These are phyloP conservation scores for Chrysophaeum taylorii DNA, from an alignment of 352 stramenopile genomes.

Conservation along the genomic window DNA sequence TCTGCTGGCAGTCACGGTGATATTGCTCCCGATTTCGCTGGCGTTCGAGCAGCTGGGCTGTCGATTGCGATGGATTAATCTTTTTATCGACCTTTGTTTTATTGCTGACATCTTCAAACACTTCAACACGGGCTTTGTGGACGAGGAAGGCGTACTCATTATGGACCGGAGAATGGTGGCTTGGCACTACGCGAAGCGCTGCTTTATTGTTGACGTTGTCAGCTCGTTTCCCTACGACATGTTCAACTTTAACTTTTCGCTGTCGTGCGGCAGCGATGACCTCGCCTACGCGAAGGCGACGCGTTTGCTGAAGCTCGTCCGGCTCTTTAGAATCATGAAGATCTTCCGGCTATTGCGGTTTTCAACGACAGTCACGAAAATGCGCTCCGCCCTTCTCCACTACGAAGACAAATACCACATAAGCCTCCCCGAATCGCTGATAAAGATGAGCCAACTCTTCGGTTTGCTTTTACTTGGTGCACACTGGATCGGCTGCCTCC, in stretches of 20 bases:
- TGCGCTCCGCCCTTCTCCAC: not conserved
- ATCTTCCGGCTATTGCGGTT: slow-evolving; percentile 38
- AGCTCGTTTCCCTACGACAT: slow-evolving; percentile 23
- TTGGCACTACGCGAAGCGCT: slow-evolving; percentile 40
- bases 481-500: slow-evolving; percentile 50
- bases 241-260: slow-evolving; percentile 9
- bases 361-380: slow-evolving; percentile 17
- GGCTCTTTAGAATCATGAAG: slow-evolving; percentile 40
- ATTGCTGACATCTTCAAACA: slow-evolving; percentile 48
- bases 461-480: slow-evolving; percentile 18
- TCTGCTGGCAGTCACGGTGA: slow-evolving; percentile 38
- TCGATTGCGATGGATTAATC: slow-evolving; percentile 34
- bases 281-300: slow-evolving; percentile 8
- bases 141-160: slow-evolving; percentile 41
- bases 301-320: slow-evolving; percentile 40
- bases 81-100: slow-evolving; percentile 47
- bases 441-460: slow-evolving; percentile 15
- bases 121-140: slow-evolving; percentile 46
- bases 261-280: not conserved
- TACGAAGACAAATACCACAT: slow-evolving; percentile 14
- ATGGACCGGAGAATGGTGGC: slow-evolving; percentile 36
- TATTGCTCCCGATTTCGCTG: slow-evolving; percentile 40
- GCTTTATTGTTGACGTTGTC: slow-evolving; percentile 45
- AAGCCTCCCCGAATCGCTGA: slow-evolving; percentile 15
- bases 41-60: slow-evolving; percentile 42